phyloP scores from a whole-genome alignment of 192 early-diverging fungal genomes.

The Diversispora eburnea region DNA sequence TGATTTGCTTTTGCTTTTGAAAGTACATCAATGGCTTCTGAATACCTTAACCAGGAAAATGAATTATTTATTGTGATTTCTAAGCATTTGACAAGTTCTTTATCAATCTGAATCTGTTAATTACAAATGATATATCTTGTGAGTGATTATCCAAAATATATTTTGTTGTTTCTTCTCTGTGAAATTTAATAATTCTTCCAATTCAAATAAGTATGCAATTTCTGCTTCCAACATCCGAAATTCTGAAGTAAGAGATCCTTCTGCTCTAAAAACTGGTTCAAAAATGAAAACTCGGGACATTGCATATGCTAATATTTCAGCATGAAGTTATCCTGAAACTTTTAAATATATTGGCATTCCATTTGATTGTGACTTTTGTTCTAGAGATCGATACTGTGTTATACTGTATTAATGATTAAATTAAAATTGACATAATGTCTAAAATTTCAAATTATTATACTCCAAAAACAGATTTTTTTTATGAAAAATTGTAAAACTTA shows the following conservation, averaged over 20 bases:
- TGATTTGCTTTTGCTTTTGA: slow-evolving; percentile 47
- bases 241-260: slow-evolving; percentile 76
- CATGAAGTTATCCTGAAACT: slow-evolving; percentile 83
- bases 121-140: slow-evolving; percentile 59
- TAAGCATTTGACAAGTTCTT: slow-evolving; percentile 39
- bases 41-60: slow-evolving; percentile 75
- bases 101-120: slow-evolving; percentile 55
- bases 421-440: too few relatives aligned
- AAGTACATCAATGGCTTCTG: slow-evolving; percentile 71
- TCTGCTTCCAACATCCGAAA: slow-evolving; percentile 96
- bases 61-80: slow-evolving; percentile 41
- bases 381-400: too few relatives aligned
- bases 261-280: slow-evolving; percentile 81
- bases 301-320: slow-evolving; percentile 69
- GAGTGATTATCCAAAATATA: slow-evolving; percentile 51
- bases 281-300: slow-evolving; percentile 78
- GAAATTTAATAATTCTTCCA: slow-evolving; percentile 64
- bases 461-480: too few relatives aligned
- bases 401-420: too few relatives aligned
- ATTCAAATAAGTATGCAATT: slow-evolving; percentile 62
- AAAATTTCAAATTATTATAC: too few relatives aligned
- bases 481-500: too few relatives aligned
- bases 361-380: not conserved
- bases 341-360: slow-evolving; percentile 69
- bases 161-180: slow-evolving; percentile 60